These are phyloP conservation scores for Astrocystis sublimbata DNA, from an alignment of 495 filamentous ascomycete species.

Conservation along the genomic window DNA sequence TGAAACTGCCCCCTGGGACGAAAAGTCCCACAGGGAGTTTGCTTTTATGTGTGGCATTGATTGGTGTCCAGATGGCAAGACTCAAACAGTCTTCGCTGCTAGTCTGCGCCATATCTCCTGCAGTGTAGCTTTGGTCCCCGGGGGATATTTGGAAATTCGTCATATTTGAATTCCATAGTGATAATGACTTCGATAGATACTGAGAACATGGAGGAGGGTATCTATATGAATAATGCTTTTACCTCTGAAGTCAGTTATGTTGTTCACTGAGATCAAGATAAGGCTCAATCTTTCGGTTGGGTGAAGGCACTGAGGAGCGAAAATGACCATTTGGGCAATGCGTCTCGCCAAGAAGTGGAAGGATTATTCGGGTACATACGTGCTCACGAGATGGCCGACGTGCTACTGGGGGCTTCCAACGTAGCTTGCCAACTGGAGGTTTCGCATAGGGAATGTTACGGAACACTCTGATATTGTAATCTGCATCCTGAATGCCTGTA, in stretches of 20 bases:
- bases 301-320: no score
- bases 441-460: slow-evolving; percentile 49
- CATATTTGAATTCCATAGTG: slow-evolving; percentile 40
- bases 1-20: slow-evolving; percentile 49
- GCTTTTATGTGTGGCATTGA: slow-evolving; percentile 25
- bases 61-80: slow-evolving; percentile 55
- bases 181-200: slow-evolving; percentile 31
- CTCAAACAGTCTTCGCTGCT: slow-evolving; percentile 55
- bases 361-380: no score
- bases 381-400: slow-evolving; percentile 30
- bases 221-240: slow-evolving; percentile 33
- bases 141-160: slow-evolving; percentile 34
- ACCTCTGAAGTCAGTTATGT: no score
- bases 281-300: no score
- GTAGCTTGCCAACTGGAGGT: slow-evolving; percentile 39
- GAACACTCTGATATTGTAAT: slow-evolving; percentile 47
- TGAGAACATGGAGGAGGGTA: slow-evolving; percentile 43
- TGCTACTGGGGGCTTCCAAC: slow-evolving; percentile 44
- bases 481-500: slow-evolving; percentile 41
- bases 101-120: slow-evolving; percentile 37
- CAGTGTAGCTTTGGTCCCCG: slow-evolving; percentile 33
- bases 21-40: slow-evolving; percentile 52
- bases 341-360: no score
- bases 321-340: no score
- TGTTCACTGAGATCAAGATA: no score